Base-by-base conservation (phyloP, 768 basidiomycete genomes). In the Tephrocybe sp. region DNA sequence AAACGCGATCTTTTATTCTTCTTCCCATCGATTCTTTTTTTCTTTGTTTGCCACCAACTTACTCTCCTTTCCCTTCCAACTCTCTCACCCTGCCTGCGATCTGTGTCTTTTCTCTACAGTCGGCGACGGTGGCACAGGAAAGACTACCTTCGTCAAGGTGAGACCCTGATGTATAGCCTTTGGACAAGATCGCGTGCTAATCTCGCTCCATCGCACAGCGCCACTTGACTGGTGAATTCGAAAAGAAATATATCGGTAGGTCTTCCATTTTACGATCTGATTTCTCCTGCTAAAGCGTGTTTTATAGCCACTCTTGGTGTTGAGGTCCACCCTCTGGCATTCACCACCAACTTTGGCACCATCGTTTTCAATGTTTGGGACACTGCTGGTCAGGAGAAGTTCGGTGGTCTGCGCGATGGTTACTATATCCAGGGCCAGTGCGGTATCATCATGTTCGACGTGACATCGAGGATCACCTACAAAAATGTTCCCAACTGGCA, bases 401-500 rank as follows among this genome's bases (percentile, higher is more conserved):
- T 99, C 60, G 97, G 96, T 76, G 95, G 94, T 66, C 89, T 98
- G 56, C 90, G 94, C 57, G 94, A 97, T 72, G 94, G 95, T 40
- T 94, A 92, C 72, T 92, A 92, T 73, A 92, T 93, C 68, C 92
- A 95, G 73, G 94, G 94, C 62, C 97, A 99, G 72, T 98, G 94
- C 66, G 97, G 97, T 62, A 98, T 99, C 79, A 98, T 99, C 84
- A 98, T 99, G 97, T 98, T 98, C 77, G 97, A 93, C 64, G 96
- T 98, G 58, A 98, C 97, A 53, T 97, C 97, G 48, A 87, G 97
- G 65, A 99, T 98, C 83, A 99, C 97, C 50, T 99, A 99, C 80
- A 98, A 98, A 81, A 98, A 98, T 70, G 97, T 99, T 31, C 97
- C 97, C 61, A 99, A 98, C 82, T 99, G 97, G 97, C 96, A 98